phyloP scores from a whole-genome alignment of 1,284 basidiomycete genomes.

The Fomitopsis schrenkii region DNA sequence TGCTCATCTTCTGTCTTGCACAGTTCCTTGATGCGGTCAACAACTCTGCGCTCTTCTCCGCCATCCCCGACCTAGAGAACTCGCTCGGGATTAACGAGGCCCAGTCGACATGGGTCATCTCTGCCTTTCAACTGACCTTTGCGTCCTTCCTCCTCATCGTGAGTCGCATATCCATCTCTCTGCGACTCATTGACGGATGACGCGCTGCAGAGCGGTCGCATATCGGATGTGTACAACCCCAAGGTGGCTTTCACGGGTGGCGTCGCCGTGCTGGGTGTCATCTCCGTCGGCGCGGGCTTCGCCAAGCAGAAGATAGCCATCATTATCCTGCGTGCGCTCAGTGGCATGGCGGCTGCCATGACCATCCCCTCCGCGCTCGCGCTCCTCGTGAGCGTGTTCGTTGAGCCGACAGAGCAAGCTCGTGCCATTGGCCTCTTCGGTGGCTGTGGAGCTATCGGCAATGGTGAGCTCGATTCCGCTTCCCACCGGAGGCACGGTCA shows the following conservation, averaged over 20 bases:
- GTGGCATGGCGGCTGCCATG: slow-evolving; percentile 40
- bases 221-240: slow-evolving; percentile 31
- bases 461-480: slow-evolving; percentile 28
- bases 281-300: slow-evolving; percentile 39
- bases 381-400: slow-evolving; percentile 42
- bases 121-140: slow-evolving; percentile 31
- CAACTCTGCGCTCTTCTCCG: slow-evolving; percentile 43
- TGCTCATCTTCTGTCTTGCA: slow-evolving; percentile 41
- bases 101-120: slow-evolving; percentile 30
- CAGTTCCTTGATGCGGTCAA: slow-evolving; percentile 47
- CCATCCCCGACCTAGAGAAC: slow-evolving; percentile 32
- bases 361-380: slow-evolving; percentile 45
- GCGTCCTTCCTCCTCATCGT: slow-evolving; percentile 30
- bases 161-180: slow-evolving; percentile 5
- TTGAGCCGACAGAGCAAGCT: slow-evolving; percentile 39
- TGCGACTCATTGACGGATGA: too few relatives aligned
- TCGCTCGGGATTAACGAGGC: slow-evolving; percentile 24
- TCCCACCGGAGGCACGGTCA: too few relatives aligned
- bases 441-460: slow-evolving; percentile 40
- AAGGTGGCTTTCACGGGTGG: slow-evolving; percentile 31
- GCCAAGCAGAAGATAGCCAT: slow-evolving; percentile 35
- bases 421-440: slow-evolving; percentile 43
- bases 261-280: slow-evolving; percentile 30
- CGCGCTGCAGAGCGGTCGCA: slow-evolving; percentile 30
- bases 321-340: slow-evolving; percentile 40